Evolutionary conservation across 352 stramenopile genomes (phyloP).

Genomic region (Phytopythium litorale): DNA sequence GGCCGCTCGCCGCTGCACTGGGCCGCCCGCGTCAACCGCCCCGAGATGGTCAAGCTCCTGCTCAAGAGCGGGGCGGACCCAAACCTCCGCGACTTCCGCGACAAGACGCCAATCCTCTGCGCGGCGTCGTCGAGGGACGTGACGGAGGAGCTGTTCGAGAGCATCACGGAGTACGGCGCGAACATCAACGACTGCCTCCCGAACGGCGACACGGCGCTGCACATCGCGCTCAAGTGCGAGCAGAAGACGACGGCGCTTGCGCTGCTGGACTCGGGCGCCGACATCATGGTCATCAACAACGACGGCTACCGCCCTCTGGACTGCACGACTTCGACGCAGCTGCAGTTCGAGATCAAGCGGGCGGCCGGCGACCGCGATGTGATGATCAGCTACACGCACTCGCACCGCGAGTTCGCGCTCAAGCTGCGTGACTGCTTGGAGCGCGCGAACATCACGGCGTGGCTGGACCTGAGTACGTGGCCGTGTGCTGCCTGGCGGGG

Average conservation of each 20-base stretch:
- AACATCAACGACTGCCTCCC: constrained; percentile 64
- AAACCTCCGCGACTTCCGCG: constrained; percentile 45
- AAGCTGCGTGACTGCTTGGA: constrained; percentile 71
- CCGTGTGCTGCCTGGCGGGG: neutral
- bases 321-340: constrained; percentile 75
- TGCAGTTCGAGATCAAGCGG: constrained; percentile 83
- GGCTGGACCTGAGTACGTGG: constrained; percentile 62
- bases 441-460: constrained; percentile 68
- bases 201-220: constrained; percentile 69
- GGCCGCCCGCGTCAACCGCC: constrained; percentile 57
- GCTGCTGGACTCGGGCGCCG: constrained; percentile 47
- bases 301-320: constrained; percentile 70
- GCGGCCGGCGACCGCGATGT: constrained; percentile 75
- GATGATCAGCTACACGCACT: constrained; percentile 89
- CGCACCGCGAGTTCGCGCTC: constrained; percentile 65
- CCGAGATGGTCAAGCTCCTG: constrained; percentile 41
- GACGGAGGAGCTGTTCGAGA: constrained; percentile 44
- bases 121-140: constrained; percentile 54
- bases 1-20: constrained; percentile 67
- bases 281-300: constrained; percentile 62
- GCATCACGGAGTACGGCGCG: constrained; percentile 41
- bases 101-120: constrained; percentile 66
- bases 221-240: constrained; percentile 72
- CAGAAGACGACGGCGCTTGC: constrained; percentile 59
- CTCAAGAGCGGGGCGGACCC: constrained; percentile 47